These are phyloP conservation scores for Globisporangium middletonii DNA, from an alignment of 352 stramenopile species.

Conservation along the genomic window DNA sequence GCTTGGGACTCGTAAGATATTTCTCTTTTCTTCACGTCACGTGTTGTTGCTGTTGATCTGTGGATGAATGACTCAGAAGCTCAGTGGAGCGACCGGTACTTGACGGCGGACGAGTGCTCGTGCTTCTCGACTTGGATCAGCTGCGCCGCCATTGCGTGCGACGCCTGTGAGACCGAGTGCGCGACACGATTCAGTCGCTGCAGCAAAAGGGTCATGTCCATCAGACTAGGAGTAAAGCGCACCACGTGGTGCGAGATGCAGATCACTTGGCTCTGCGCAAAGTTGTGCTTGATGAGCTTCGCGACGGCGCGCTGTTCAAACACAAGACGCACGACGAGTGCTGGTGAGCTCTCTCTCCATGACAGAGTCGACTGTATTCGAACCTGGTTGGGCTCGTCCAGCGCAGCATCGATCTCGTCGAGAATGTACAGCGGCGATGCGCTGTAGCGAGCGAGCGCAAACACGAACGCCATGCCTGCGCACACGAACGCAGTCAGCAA, in stretches of 20 bases:
- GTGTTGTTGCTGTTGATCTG: neutral
- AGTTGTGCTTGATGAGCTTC: conserved; percentile 21
- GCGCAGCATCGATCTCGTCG: conserved; percentile 35
- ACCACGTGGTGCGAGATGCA: conserved; percentile 42
- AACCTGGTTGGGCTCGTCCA: conserved; percentile 42
- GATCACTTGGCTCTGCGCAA: conserved; percentile 33
- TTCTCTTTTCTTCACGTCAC: conserved; percentile 28
- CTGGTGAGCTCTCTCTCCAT: neutral
- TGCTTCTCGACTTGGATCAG: conserved; percentile 29
- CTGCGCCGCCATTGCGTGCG: conserved; percentile 10
- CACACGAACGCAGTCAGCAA: neutral
- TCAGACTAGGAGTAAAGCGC: neutral
- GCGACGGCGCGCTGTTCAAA: conserved; percentile 18
- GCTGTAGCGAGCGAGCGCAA: conserved; percentile 30
- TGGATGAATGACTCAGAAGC: neutral
- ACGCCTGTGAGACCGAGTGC: neutral
- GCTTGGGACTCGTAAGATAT: conserved; percentile 40
- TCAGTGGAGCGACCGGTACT: neutral
- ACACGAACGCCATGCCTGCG: conserved; percentile 34
- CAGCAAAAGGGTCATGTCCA: neutral
- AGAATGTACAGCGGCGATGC: conserved; percentile 34
- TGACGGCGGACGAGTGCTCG: conserved; percentile 8
- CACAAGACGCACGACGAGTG: neutral
- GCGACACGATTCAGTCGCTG: too few species aligned
- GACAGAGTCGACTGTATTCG: neutral